phyloP scores from a whole-genome alignment of 331 rosid genomes.

The Pyrus hybrid region DNA sequence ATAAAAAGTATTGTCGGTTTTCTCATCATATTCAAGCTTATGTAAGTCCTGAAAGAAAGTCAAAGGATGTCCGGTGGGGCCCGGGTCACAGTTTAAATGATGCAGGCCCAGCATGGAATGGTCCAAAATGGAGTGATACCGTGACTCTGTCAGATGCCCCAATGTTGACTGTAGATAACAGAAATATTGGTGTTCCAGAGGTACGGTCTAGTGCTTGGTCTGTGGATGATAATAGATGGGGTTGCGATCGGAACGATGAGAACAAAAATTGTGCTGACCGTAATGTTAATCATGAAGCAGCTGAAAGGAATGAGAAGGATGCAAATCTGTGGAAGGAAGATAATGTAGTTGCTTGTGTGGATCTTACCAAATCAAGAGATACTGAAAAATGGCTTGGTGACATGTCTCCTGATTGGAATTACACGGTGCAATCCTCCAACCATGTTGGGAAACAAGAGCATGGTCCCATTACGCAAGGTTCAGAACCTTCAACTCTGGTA shows the following conservation, averaged over 20 bases:
- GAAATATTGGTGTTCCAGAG: constrained; percentile 33
- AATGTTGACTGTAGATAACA: constrained; percentile 41
- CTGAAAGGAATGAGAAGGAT: constrained; percentile 49
- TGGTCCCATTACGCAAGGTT: constrained; percentile 29
- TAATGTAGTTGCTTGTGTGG: constrained; percentile 28
- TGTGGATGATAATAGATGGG: constrained; percentile 36
- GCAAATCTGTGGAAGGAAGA: constrained; percentile 40
- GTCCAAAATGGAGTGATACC: constrained; percentile 39
- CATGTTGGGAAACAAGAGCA: constrained; percentile 41
- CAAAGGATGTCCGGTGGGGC: constrained; percentile 51
- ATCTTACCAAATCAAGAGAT: constrained; percentile 36
- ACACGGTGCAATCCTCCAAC: constrained; percentile 40
- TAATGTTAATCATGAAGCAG: constrained; percentile 16
- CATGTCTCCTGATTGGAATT: constrained; percentile 49
- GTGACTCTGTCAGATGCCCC: constrained; percentile 30
- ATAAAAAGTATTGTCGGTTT: constrained; percentile 77
- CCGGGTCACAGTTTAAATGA: constrained; percentile 33
- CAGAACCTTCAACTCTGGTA: constrained; percentile 27
- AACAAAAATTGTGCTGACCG: constrained; percentile 32
- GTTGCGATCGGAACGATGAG: constrained; percentile 34
- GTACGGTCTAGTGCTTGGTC: constrained; percentile 46
- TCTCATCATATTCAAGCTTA: constrained; percentile 64
- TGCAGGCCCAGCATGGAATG: constrained; percentile 39
- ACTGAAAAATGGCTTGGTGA: constrained; percentile 69
- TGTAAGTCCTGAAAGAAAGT: constrained; percentile 68